Percentiles rank a stretch among this genome's conserved stretches.
These are phyloP conservation scores for Starmerella bombicola DNA, from an alignment of 805 yeast species.

Conservation along the genomic window DNA sequence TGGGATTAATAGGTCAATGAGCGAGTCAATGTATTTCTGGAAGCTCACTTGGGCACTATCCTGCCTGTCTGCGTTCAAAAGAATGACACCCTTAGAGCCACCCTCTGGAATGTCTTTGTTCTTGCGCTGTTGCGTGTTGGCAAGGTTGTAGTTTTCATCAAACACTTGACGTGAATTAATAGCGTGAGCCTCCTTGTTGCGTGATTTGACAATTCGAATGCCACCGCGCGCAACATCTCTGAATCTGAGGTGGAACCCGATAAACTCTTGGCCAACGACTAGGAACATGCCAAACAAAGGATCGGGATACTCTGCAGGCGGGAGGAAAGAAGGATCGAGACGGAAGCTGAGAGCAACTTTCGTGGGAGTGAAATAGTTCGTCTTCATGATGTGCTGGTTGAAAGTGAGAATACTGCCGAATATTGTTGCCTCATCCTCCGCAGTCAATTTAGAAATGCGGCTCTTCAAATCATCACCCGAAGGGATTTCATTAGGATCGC, in stretches of 20 bases:
- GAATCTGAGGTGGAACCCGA: slow-evolving; percentile 95
- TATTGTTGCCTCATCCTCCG: slow-evolving; percentile 69
- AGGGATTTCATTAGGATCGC: slow-evolving; percentile 34
- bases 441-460: slow-evolving; percentile 44
- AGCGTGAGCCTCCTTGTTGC: slow-evolving; percentile 72
- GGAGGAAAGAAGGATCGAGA: slow-evolving; percentile 75
- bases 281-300: slow-evolving; percentile 90
- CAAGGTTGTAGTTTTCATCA: slow-evolving; percentile 93
- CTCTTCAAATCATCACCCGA: slow-evolving; percentile 44
- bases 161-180: slow-evolving; percentile 77
- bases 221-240: slow-evolving; percentile 98
- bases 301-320: slow-evolving; percentile 77
- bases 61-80: slow-evolving; percentile 59
- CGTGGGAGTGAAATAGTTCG: slow-evolving; percentile 86
- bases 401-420: slow-evolving; percentile 70
- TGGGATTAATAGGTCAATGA: slow-evolving; percentile 70
- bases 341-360: slow-evolving; percentile 92
- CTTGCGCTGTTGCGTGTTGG: slow-evolving; percentile 90
- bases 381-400: slow-evolving; percentile 78
- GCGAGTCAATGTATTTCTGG: slow-evolving; percentile 82
- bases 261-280: slow-evolving; percentile 88
- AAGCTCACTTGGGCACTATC: slow-evolving; percentile 73
- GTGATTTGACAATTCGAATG: slow-evolving; percentile 82
- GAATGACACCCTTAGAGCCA: slow-evolving; percentile 93
- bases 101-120: slow-evolving; percentile 99